Evolutionary conservation across 805 yeast genomes (phyloP).

Genomic region (Cyberlindnera saturnus): DNA sequence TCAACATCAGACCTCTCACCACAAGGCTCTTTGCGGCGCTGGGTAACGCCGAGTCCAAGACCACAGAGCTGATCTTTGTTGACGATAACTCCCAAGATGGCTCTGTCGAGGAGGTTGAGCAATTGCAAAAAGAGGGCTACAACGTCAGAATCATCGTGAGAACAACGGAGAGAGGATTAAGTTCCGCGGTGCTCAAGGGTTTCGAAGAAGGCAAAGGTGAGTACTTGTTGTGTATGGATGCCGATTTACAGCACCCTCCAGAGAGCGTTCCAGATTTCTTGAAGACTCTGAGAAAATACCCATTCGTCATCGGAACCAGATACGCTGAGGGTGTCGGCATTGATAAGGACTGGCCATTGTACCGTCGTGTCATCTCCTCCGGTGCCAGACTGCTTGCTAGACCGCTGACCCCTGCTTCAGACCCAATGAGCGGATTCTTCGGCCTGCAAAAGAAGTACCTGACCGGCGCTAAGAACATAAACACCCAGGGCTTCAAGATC

Average conservation of each 20-base stretch:
- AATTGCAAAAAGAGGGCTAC: slow-evolving; percentile 37
- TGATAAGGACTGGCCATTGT: slow-evolving; percentile 48
- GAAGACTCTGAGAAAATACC: slow-evolving; percentile 32
- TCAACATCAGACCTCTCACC: slow-evolving; percentile 43
- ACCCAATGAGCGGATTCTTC: slow-evolving; percentile 49
- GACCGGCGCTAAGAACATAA: slow-evolving; percentile 27
- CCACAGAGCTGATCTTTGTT: slow-evolving; percentile 42
- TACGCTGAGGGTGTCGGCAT: slow-evolving; percentile 51
- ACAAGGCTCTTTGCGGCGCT: slow-evolving; percentile 43
- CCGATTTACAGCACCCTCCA: slow-evolving; percentile 49
- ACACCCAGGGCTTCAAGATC: slow-evolving; percentile 43
- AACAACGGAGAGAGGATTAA: slow-evolving; percentile 43
- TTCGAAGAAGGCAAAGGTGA: slow-evolving; percentile 42
- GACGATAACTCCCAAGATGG: slow-evolving; percentile 49
- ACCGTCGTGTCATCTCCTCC: slow-evolving; percentile 42
- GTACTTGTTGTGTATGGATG: slow-evolving; percentile 46
- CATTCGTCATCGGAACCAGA: slow-evolving; percentile 45
- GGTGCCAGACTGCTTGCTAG: slow-evolving; percentile 44
- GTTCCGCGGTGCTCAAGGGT: slow-evolving; percentile 45
- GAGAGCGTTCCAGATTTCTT: slow-evolving; percentile 42
- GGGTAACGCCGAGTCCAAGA: slow-evolving; percentile 34
- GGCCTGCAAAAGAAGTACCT: slow-evolving; percentile 43
- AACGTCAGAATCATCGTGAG: slow-evolving; percentile 44
- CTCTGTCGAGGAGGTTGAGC: slow-evolving; percentile 45
- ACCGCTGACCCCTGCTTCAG: slow-evolving; percentile 45